Percentiles rank a stretch among this genome's conserved stretches.
phyloP scores from a whole-genome alignment of 2,329 filamentous ascomycete genomes.

The Plenodomus tracheiphilus region DNA sequence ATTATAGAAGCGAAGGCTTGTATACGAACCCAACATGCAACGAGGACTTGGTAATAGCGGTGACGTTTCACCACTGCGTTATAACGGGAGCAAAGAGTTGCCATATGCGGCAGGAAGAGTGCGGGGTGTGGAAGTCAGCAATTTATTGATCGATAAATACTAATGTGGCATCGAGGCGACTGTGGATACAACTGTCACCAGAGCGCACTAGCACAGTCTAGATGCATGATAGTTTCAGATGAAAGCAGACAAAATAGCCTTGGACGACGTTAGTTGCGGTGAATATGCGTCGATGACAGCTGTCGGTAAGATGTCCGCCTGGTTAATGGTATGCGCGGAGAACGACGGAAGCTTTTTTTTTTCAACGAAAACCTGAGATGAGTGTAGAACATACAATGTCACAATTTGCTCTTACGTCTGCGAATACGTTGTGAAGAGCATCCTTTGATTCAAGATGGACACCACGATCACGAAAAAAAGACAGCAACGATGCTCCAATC shows the following conservation, averaged over 20 bases:
- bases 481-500: conserved; percentile 2
- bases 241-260: neutral
- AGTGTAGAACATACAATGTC: too few relatives aligned
- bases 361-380: too few relatives aligned
- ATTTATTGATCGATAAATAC: neutral
- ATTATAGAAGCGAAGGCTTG: too few relatives aligned
- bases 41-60: too few relatives aligned
- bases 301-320: neutral
- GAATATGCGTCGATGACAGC: neutral
- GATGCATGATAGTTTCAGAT: neutral
- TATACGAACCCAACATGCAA: neutral
- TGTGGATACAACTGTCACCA: neutral
- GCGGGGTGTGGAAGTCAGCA: neutral
- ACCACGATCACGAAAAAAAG: neutral
- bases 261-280: neutral
- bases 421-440: too few relatives aligned
- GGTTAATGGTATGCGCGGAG: neutral
- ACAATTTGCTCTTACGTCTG: too few relatives aligned
- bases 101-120: neutral
- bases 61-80: neutral
- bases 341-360: too few relatives aligned
- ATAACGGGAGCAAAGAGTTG: neutral
- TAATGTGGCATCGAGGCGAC: neutral
- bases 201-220: neutral
- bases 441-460: too few relatives aligned